These are phyloP conservation scores for Periconia sp. DNA, from an alignment of 2,329 filamentous ascomycete species.

Conservation along the genomic window DNA sequence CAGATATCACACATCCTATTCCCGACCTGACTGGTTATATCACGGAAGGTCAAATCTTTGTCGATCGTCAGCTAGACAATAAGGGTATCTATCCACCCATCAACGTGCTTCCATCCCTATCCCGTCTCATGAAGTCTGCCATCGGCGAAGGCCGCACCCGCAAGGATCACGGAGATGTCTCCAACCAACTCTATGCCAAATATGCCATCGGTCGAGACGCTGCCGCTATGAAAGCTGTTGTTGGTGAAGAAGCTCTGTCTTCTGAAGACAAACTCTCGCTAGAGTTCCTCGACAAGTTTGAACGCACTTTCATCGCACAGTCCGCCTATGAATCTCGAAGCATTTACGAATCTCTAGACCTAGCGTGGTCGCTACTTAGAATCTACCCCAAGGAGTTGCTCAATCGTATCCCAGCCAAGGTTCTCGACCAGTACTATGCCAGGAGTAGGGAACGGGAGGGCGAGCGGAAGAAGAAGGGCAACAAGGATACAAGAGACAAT, in stretches of 20 bases:
- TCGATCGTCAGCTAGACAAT: constrained; percentile 93
- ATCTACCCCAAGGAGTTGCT: constrained; percentile 98
- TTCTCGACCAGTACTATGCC: constrained; percentile 59
- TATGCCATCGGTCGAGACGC: constrained; percentile 99
- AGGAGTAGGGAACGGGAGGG: constrained; percentile 44
- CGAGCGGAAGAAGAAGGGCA: constrained; percentile 46
- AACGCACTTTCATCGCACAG: constrained; percentile 92
- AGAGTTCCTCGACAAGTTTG: constrained; percentile 98
- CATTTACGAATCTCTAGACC: constrained; percentile 92
- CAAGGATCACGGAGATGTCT: constrained; percentile 96
- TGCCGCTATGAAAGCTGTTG: constrained; percentile 98
- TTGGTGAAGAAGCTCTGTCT: constrained; percentile 95
- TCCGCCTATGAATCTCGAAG: constrained; percentile 88
- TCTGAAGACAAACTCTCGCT: constrained; percentile 96
- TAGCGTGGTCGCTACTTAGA: constrained; percentile 93
- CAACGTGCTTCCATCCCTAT: constrained; percentile 96
- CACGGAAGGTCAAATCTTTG: constrained; percentile 97
- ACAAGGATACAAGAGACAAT: constrained; percentile 54
- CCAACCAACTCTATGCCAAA: constrained; percentile 99
- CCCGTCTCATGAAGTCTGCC: constrained; percentile 99
- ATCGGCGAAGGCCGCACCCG: constrained; percentile 97
- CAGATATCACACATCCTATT: constrained; percentile 97
- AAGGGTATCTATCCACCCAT: constrained; percentile 98
- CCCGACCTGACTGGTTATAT: constrained; percentile 99
- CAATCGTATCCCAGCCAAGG: constrained; percentile 73